Evolutionary conservation across 768 basidiomycete genomes (phyloP).

Genomic region (Hortiboletus flavorubellus): DNA sequence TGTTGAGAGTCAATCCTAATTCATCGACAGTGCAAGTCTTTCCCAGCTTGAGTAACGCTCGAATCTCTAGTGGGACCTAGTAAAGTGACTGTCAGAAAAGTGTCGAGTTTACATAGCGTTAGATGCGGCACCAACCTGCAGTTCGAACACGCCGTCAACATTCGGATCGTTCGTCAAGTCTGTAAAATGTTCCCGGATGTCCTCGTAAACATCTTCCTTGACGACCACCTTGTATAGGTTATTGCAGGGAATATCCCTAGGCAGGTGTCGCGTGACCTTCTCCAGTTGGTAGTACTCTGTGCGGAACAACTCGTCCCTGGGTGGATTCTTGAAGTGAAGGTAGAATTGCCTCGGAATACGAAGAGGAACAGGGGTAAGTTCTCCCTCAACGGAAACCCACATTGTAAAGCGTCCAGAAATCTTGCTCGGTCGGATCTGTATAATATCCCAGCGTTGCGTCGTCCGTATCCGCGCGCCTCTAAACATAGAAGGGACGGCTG

Average conservation of each 20-base stretch:
- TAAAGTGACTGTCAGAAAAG: not conserved
- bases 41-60: slow-evolving; percentile 80
- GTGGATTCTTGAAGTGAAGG: slow-evolving; percentile 76
- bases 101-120: not conserved
- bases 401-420: slow-evolving; percentile 79
- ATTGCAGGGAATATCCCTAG: slow-evolving; percentile 69
- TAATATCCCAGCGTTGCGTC: slow-evolving; percentile 82
- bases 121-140: slow-evolving; percentile 56
- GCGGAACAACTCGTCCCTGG: slow-evolving; percentile 62
- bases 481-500: slow-evolving; percentile 72
- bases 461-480: slow-evolving; percentile 54
- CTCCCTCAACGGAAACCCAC: slow-evolving; percentile 82
- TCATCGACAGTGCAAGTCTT: slow-evolving; percentile 74
- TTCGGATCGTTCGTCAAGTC: slow-evolving; percentile 91
- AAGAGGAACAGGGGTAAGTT: slow-evolving; percentile 75
- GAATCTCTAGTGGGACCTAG: slow-evolving; percentile 79
- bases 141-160: slow-evolving; percentile 92
- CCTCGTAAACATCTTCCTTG: slow-evolving; percentile 77
- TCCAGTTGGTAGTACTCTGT: slow-evolving; percentile 66
- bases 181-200: slow-evolving; percentile 88
- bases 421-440: slow-evolving; percentile 81
- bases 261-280: slow-evolving; percentile 73
- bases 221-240: slow-evolving; percentile 84
- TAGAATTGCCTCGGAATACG: slow-evolving; percentile 92
- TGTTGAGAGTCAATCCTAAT: slow-evolving; percentile 67